Percentiles rank a stretch among this genome's conserved stretches.
Evolutionary conservation across 331 rosid genomes (phyloP).

Genomic region (Quercus phellos): DNA sequence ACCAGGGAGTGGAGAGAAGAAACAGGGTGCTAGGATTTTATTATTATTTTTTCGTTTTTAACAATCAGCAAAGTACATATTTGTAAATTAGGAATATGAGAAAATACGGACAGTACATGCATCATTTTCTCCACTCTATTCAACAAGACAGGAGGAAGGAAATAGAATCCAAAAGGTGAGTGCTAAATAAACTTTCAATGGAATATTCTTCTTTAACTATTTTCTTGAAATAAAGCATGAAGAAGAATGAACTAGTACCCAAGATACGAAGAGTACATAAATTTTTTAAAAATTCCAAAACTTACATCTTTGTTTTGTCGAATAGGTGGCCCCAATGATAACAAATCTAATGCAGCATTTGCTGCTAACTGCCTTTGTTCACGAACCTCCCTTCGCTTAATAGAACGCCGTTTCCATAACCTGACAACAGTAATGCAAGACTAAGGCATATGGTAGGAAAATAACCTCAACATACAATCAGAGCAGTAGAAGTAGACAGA

Average conservation of each 20-base stretch:
- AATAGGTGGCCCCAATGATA: conserved; percentile 77
- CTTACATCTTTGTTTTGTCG: conserved; percentile 61
- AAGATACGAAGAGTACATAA: conserved; percentile 11
- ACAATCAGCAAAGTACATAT: background rate
- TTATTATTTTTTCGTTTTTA: background rate
- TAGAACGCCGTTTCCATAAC: conserved; percentile 75
- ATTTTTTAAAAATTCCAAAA: conserved; percentile 15
- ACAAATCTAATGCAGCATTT: conserved; percentile 62
- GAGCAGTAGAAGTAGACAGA: conserved; percentile 10
- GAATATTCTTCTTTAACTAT: background rate
- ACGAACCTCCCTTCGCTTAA: conserved; percentile 56
- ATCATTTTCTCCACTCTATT: background rate
- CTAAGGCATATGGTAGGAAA: conserved; percentile 8
- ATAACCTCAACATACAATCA: conserved; percentile 7
- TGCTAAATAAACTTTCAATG: background rate
- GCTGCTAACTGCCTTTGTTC: conserved; percentile 71
- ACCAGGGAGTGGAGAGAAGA: background rate
- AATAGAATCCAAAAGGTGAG: background rate
- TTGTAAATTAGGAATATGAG: background rate
- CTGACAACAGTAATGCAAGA: conserved; percentile 36
- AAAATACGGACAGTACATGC: background rate
- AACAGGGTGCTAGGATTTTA: background rate
- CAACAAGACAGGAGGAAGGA: background rate
- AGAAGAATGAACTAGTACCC: background rate
- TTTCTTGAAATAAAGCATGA: background rate